Evolutionary conservation across 495 filamentous ascomycete species (phyloP).

Genomic region (Tuber aestivum): DNA sequence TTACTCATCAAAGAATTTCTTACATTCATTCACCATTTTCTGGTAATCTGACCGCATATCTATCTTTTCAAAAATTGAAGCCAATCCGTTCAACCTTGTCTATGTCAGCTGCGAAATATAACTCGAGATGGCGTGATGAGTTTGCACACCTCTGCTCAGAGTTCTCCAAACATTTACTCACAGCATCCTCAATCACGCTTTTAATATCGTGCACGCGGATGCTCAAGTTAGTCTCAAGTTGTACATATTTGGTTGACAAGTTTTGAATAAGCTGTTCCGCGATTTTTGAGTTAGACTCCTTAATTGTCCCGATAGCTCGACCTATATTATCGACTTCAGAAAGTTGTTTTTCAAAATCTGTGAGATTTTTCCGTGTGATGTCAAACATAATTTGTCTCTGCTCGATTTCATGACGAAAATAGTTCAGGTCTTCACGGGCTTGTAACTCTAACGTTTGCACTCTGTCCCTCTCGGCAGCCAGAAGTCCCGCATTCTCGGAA

Average conservation of each 20-base stretch:
- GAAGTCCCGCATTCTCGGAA: slow-evolving; percentile 32
- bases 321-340: not conserved
- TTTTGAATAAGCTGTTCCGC: not conserved
- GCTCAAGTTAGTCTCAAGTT: not conserved
- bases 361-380: not conserved
- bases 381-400: not conserved
- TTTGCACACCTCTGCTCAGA: not conserved
- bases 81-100: not conserved
- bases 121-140: not conserved
- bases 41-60: not conserved
- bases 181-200: not conserved
- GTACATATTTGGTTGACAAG: not conserved
- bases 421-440: slow-evolving; percentile 21
- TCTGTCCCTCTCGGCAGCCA: slow-evolving; percentile 35
- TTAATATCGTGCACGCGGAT: not conserved
- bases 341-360: not conserved
- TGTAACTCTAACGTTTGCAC: slow-evolving; percentile 34
- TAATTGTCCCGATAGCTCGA: not conserved
- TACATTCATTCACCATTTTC: slow-evolving; percentile 1
- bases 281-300: not conserved
- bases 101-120: not conserved
- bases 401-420: not conserved
- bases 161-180: not conserved
- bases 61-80: not conserved
- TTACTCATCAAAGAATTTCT: slow-evolving; percentile 1